Evolutionary conservation across 371 early-diverging fungal genomes (phyloP), one percentile per base, ranked within the genome.

Genomic region (Fennellomyces sp.): DNA sequence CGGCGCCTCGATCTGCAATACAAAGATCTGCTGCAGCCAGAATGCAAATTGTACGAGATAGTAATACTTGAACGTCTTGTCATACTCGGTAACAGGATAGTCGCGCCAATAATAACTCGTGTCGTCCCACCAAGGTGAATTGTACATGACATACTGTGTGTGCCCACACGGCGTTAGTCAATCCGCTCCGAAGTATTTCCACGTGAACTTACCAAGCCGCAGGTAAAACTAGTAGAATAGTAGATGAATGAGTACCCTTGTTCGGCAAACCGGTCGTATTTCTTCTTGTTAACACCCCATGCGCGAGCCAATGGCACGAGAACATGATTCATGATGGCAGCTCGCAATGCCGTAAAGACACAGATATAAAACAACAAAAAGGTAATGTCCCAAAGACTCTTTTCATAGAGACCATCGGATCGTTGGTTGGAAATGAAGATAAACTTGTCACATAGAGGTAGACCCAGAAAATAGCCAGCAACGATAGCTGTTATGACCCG

Each of bases 21-120:
- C 89, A 72, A 89, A 87, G 61, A 91, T 73, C 61, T 89, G 89
- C 63, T 88, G 89, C 15, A 89, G 73, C 91, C 91, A 91, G 58
- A 83, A 91, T 6, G 87, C 83, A 66, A 89, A 80, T 57, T 89
- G 87, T 33, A 88, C 69, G 30, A 91, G 70, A 48, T 90, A 91
- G 58, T 90, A 90, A 58, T 82, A 80, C 58, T 91, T 86, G 80
- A 88, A 85, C 29, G 63, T 60, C 61, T 82, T 84, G 0, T 82
- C 81, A 48, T 75, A 68, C 5, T 78, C 75, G 1, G 70, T 73
- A 28, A 82, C 85, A 2, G 88, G 91, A 57, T 88, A 89, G 36
- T 78, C 79, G 10, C 77, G 76, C 82, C 90, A 90, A 59, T 85
- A 86, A 19, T 84, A 79, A 13, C 64, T 63, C 2, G 87, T 80